phyloP scores from a whole-genome alignment of 2,329 filamentous ascomycete genomes.

The Cladosporium sp. region DNA sequence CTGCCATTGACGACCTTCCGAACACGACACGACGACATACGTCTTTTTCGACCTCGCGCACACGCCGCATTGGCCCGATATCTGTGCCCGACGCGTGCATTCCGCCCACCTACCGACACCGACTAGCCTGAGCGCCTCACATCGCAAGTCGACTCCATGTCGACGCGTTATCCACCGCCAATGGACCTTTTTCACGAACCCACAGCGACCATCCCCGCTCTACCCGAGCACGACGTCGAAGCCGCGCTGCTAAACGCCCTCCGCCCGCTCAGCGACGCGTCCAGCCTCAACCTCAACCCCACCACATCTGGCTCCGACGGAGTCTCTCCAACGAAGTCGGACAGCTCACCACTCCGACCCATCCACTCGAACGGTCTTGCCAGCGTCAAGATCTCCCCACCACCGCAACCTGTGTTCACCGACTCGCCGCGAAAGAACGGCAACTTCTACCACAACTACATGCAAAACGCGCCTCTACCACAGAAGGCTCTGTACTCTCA shows the following conservation, averaged over 20 bases:
- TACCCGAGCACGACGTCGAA: slow-evolving; percentile 49
- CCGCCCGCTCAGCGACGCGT: slow-evolving; percentile 45
- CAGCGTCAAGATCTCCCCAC: slow-evolving; percentile 67
- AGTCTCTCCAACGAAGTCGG: slow-evolving; percentile 70
- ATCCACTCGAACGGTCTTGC: slow-evolving; percentile 66
- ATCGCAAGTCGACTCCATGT: slow-evolving; percentile 41
- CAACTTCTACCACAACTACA: slow-evolving; percentile 38
- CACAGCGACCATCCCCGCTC: slow-evolving; percentile 38
- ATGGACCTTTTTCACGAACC: slow-evolving; percentile 63
- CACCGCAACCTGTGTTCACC: slow-evolving; percentile 57
- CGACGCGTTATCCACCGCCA: slow-evolving; percentile 56
- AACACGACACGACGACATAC: neutral
- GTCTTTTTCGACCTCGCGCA: neutral
- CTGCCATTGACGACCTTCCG: neutral
- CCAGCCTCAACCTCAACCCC: slow-evolving; percentile 68
- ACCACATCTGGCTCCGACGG: slow-evolving; percentile 53
- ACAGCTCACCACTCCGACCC: slow-evolving; percentile 60
- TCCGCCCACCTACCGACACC: neutral
- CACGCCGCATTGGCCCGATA: neutral
- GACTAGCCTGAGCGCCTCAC: slow-evolving; percentile 8
- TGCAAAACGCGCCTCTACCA: slow-evolving; percentile 27
- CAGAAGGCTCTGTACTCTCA: slow-evolving; percentile 20
- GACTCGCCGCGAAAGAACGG: slow-evolving; percentile 69
- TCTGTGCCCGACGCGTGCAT: slow-evolving; percentile 14
- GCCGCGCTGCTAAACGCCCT: slow-evolving; percentile 53